Base-by-base conservation (phyloP, 768 basidiomycete species). In the Tulasnella sp. region DNA sequence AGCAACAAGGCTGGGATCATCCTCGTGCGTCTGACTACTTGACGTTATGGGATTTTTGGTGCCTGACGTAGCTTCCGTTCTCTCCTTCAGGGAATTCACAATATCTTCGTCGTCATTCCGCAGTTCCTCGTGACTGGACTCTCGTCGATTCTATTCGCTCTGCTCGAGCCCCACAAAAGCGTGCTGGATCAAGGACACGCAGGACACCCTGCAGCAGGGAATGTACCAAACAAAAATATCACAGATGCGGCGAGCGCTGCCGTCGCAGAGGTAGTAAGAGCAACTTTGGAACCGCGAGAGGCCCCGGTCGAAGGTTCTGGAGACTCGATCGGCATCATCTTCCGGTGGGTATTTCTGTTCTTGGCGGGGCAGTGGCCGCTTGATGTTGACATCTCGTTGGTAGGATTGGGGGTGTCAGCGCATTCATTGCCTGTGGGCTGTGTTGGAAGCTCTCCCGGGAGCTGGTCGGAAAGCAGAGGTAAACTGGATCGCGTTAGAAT, bases 81-180 rank as follows among this genome's bases (percentile, higher is more conserved):
- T 28, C 54, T 34, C 60, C 74, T 73, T 20, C 81, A 96, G 95
- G 96, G 97, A 54, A 97, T 98, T 77, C 96, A 98, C 86, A 98
- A 98, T 84, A 90, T 98, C 81, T 97, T 94, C 86, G 88, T 98
- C 81, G 97, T 98, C 81, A 87, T 97, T 9, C 97, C 97, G 0
- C 97, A 99, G 84, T 97, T 98, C 0, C 9, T 42, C 12, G 12
- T 14, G 8, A 42, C 42, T 0, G 95, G 92, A 34, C 85, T 98
- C 7, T 92, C 95, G 0, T 91, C 96, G 14, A 87, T 97, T 81
- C 89, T 98, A 72, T 98, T 99, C 84, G 94, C 94, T 22, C 86
- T 98, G 6, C 88, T 96, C 81, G 96, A 97, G 81, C 92, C 93
- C 0, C 84, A 75, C 22, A 73, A 80, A 22, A 58, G 80, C 37